Percentiles rank a stretch among this genome's conserved stretches.
phyloP scores from a whole-genome alignment of 169 alveolate species.

The Cryptosporidium parvum region DNA sequence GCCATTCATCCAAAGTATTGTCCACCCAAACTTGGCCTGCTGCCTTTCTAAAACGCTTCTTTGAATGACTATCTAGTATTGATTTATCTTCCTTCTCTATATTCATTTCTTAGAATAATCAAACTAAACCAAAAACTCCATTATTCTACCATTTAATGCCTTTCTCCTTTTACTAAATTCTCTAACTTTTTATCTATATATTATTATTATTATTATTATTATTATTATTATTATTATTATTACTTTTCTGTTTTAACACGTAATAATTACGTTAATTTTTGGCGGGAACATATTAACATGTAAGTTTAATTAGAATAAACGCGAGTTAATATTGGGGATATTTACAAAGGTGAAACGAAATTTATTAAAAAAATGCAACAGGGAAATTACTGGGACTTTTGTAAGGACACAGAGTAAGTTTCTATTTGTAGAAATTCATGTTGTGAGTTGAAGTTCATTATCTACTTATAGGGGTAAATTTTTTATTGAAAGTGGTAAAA shows the following conservation, averaged over 20 bases:
- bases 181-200: not conserved
- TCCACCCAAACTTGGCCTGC: constrained; percentile 98
- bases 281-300: not conserved
- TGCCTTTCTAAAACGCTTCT: constrained; percentile 91
- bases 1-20: constrained; percentile 97
- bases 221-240: too few species aligned
- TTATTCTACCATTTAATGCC: not conserved
- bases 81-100: not conserved
- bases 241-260: not conserved
- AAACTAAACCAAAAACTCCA: not conserved
- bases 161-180: not conserved
- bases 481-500: constrained; percentile 23
- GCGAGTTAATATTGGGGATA: not conserved
- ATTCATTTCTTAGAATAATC: not conserved
- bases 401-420: constrained; percentile 53
- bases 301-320: constrained; percentile 1
- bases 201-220: too few species aligned
- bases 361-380: constrained; percentile 5
- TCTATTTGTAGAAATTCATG: too few species aligned
- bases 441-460: not conserved
- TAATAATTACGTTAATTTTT: constrained; percentile 3
- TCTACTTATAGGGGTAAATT: constrained; percentile 38
- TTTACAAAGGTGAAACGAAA: not conserved
- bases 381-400: constrained; percentile 61
- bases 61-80: not conserved